Evolutionary conservation across 2,329 filamentous ascomycete species (phyloP).

Genomic region (Neodidymelliopsis sp.): DNA sequence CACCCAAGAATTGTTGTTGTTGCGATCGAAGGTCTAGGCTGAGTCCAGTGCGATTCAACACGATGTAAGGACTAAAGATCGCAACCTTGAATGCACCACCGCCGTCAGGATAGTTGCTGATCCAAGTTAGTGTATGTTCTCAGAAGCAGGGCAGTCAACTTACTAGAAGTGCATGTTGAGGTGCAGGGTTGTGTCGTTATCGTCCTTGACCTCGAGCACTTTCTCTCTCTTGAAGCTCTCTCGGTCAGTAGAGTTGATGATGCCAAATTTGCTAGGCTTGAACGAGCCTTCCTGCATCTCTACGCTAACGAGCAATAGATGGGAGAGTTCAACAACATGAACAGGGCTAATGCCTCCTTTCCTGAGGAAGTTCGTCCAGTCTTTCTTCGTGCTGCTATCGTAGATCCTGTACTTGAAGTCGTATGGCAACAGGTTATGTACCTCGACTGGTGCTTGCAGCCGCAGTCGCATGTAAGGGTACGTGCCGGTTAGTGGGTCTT

Average conservation of each 20-base stretch:
- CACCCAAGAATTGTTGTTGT: conserved; percentile 52
- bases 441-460: conserved; percentile 87
- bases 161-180: conserved; percentile 90
- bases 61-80: conserved; percentile 91
- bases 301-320: conserved; percentile 88
- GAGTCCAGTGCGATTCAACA: conserved; percentile 93
- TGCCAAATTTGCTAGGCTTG: conserved; percentile 94
- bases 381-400: conserved; percentile 97
- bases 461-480: conserved; percentile 97
- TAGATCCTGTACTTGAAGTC: conserved; percentile 99
- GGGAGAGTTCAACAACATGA: conserved; percentile 94
- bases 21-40: conserved; percentile 89
- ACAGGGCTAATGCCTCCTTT: conserved; percentile 97
- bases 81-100: conserved; percentile 96
- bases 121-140: conserved; percentile 22
- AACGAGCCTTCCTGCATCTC: conserved; percentile 97
- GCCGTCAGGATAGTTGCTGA: conserved; percentile 78
- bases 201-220: conserved; percentile 81
- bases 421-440: conserved; percentile 93
- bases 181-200: conserved; percentile 77
- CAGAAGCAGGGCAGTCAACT: conserved; percentile 20
- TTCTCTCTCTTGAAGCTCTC: conserved; percentile 90
- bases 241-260: conserved; percentile 88
- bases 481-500: conserved; percentile 80
- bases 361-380: conserved; percentile 97